A percentile compares a stretch with the other conserved stretches of the same genome.
These are phyloP conservation scores for Ceratocystis alfenasii DNA, from an alignment of 2,329 filamentous ascomycete genomes.

Conservation along the genomic window DNA sequence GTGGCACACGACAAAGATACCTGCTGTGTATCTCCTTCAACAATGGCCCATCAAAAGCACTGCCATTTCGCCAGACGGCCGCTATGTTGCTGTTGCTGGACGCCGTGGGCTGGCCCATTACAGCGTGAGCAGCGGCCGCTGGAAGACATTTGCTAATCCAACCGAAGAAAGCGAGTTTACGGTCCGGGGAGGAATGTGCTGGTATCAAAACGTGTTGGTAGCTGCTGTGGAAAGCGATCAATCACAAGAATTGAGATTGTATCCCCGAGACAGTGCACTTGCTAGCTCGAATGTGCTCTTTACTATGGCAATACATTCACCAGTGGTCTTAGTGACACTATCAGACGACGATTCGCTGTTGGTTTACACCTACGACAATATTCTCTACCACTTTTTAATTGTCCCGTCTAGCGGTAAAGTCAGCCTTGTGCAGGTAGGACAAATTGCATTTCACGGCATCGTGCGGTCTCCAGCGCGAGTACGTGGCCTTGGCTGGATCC, in stretches of 20 bases:
- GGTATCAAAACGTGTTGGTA: conserved; percentile 91
- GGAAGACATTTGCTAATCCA: conserved; percentile 83
- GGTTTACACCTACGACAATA: conserved; percentile 94
- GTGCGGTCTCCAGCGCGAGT: conserved; percentile 87
- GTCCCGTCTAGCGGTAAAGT: conserved; percentile 56
- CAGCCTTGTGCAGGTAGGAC: conserved; percentile 81
- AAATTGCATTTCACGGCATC: conserved; percentile 94
- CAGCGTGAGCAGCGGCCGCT: conserved; percentile 82
- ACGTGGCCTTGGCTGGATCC: conserved; percentile 84
- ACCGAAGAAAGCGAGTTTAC: conserved; percentile 80
- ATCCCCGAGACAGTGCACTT: conserved; percentile 72
- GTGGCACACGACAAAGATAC: conserved; percentile 90
- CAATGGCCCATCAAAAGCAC: conserved; percentile 89
- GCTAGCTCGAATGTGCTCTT: conserved; percentile 63
- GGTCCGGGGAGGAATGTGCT: conserved; percentile 93
- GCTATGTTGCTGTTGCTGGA: conserved; percentile 94
- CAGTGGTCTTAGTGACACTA: conserved; percentile 78
- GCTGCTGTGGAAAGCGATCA: conserved; percentile 80
- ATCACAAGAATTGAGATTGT: conserved; percentile 78
- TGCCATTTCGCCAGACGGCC: conserved; percentile 79
- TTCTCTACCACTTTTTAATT: conserved; percentile 90
- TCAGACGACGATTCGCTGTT: conserved; percentile 90
- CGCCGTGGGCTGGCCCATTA: conserved; percentile 87
- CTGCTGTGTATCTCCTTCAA: conserved; percentile 69
- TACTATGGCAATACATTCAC: conserved; percentile 63